These are phyloP conservation scores for Pyricularia grisea DNA, from an alignment of 2,329 filamentous ascomycete genomes.

Conservation along the genomic window DNA sequence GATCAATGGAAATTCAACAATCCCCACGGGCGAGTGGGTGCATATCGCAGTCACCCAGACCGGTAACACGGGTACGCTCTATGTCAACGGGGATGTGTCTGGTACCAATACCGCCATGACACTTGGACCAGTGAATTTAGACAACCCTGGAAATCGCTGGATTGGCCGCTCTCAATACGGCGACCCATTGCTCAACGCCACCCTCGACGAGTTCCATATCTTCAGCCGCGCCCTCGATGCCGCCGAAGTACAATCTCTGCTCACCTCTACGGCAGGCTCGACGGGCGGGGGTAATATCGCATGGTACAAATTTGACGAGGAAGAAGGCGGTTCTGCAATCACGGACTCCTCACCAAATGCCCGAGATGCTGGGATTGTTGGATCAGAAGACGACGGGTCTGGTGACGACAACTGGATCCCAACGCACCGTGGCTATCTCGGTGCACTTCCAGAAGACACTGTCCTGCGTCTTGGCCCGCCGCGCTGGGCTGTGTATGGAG, in stretches of 20 bases:
- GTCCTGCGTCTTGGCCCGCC: constrained; percentile 21
- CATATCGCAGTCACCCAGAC: constrained; percentile 12
- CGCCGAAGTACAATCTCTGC: constrained; percentile 10
- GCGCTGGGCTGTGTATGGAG: constrained; percentile 21
- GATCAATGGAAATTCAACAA: constrained; percentile 9
- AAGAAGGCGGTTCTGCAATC: constrained; percentile 9
- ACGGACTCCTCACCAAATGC: constrained; percentile 12
- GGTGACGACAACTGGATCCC: constrained; percentile 17
- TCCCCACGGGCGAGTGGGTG: constrained; percentile 10
- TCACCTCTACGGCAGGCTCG: constrained; percentile 10
- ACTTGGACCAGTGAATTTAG: constrained; percentile 9
- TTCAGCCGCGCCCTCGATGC: constrained; percentile 12
- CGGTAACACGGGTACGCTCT: constrained; percentile 9
- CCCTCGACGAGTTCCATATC: constrained; percentile 14
- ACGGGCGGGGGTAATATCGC: constrained; percentile 13
- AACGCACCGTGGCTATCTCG: constrained; percentile 20
- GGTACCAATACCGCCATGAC: constrained; percentile 11
- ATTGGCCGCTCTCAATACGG: constrained; percentile 13
- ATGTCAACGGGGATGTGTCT: constrained; percentile 11
- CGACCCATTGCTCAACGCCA: constrained; percentile 10
- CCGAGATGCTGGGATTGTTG: constrained; percentile 3
- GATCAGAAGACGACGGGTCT: constrained; percentile 8
- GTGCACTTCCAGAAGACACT: constrained; percentile 21
- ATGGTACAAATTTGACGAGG: constrained; percentile 14
- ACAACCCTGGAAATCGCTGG: constrained; percentile 14